phyloP scores from a whole-genome alignment of 495 filamentous ascomycete species.

The Coniosporium apollinis region DNA sequence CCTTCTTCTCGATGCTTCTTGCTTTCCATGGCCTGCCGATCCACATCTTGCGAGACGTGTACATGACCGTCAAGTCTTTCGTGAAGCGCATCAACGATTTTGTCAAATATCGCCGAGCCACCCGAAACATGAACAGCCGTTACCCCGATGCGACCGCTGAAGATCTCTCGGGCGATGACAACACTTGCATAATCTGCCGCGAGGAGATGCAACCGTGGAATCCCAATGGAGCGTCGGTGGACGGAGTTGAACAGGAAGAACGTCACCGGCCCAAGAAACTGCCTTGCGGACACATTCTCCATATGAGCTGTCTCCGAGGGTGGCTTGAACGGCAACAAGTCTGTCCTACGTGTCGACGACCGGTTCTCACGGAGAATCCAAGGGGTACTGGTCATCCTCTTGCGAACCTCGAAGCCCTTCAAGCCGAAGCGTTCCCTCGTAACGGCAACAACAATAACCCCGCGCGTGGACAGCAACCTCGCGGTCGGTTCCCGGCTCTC shows the following conservation, averaged over 20 bases:
- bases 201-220: constrained; percentile 79
- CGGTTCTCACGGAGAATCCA: constrained; percentile 37
- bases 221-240: too few relatives aligned
- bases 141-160: constrained; percentile 86
- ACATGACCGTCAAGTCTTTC: constrained; percentile 84
- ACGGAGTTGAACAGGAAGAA: too few relatives aligned
- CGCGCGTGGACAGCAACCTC: constrained; percentile 14
- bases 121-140: constrained; percentile 75
- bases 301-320: constrained; percentile 84
- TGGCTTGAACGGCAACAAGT: constrained; percentile 98
- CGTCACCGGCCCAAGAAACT: constrained; percentile 84
- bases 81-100: constrained; percentile 74
- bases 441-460: too few relatives aligned
- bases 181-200: constrained; percentile 94
- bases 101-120: constrained; percentile 71
- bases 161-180: constrained; percentile 66
- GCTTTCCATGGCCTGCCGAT: constrained; percentile 90
- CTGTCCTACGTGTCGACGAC: constrained; percentile 81
- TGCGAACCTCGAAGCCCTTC: constrained; percentile 6
- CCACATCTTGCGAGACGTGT: constrained; percentile 89
- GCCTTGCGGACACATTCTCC: constrained; percentile 87
- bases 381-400: neutral
- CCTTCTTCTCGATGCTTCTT: constrained; percentile 85
- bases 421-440: constrained; percentile 18
- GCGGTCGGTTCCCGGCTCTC: constrained; percentile 8